Conservation (phyloP, 2,329 filamentous ascomycete genomes). For the Xylaria sp. region DNA sequence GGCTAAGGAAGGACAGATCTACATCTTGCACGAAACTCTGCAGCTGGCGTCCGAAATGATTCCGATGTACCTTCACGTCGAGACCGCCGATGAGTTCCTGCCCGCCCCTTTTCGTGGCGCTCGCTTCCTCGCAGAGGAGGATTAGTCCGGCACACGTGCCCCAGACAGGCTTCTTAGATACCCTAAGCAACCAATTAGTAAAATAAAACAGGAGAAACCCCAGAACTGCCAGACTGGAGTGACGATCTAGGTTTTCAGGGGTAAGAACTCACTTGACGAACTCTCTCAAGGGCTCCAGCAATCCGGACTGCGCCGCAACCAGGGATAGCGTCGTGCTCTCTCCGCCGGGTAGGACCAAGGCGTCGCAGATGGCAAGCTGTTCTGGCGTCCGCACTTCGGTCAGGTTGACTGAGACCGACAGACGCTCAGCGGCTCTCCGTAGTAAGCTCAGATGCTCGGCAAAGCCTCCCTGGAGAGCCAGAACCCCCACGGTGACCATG, state of each 20-base stretch:
- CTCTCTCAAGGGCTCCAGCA: constrained; percentile 84
- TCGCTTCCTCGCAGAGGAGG: constrained; percentile 86
- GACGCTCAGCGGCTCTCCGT: constrained; percentile 68
- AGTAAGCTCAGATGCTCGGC: constrained; percentile 85
- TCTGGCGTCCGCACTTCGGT: constrained; percentile 81
- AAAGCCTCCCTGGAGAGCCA: constrained; percentile 92
- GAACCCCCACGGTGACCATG: constrained; percentile 66
- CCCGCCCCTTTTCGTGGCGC: constrained; percentile 87
- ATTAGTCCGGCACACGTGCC: constrained; percentile 97
- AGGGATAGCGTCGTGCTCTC: constrained; percentile 95
- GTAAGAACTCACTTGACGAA: constrained; percentile 81
- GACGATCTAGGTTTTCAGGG: too few relatives aligned
- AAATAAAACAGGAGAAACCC: not conserved
- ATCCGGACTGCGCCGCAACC: constrained; percentile 80
- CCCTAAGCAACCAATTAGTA: constrained; percentile 56
- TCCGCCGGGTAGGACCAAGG: constrained; percentile 88
- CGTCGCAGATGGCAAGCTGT: constrained; percentile 79
- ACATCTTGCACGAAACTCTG: constrained; percentile 88
- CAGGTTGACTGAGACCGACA: constrained; percentile 55
- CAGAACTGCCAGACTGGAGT: not conserved
- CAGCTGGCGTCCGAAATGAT: constrained; percentile 93
- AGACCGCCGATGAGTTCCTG: constrained; percentile 94
- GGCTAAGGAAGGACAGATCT: constrained; percentile 73
- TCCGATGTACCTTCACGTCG: constrained; percentile 88
- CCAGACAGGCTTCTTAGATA: constrained; percentile 85